These are phyloP conservation scores for Dalechampia spathulata DNA, from an alignment of 441 rosid genomes.

Conservation along the genomic window DNA sequence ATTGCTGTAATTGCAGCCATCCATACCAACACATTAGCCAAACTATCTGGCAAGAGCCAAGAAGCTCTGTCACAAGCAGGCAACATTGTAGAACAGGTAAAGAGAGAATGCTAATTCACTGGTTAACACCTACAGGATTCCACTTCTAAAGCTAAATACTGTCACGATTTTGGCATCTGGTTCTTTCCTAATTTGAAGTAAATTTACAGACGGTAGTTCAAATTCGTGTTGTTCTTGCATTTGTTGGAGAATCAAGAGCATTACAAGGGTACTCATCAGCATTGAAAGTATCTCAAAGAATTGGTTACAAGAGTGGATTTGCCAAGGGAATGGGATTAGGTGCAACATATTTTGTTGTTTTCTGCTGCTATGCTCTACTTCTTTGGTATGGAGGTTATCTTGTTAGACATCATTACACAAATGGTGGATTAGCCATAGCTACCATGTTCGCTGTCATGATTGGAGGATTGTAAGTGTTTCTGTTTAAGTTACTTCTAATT, in stretches of 20 bases:
- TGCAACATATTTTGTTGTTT: slow-evolving; percentile 93
- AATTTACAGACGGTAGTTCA: slow-evolving; percentile 82
- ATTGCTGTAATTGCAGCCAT: slow-evolving; percentile 94
- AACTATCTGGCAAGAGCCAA: slow-evolving; percentile 76
- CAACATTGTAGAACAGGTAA: slow-evolving; percentile 92
- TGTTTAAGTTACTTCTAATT: not conserved
- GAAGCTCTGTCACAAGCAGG: slow-evolving; percentile 93
- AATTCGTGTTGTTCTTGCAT: slow-evolving; percentile 85
- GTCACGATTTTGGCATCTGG: slow-evolving; percentile 16
- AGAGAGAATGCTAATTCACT: not conserved
- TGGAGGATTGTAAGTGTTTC: slow-evolving; percentile 87
- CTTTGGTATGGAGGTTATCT: slow-evolving; percentile 99
- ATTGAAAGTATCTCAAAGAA: slow-evolving; percentile 60
- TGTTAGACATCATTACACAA: slow-evolving; percentile 87
- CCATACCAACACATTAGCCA: slow-evolving; percentile 71
- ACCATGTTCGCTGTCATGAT: slow-evolving; percentile 99
- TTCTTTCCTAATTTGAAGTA: slow-evolving; percentile 17
- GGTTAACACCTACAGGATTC: not conserved
- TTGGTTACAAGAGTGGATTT: slow-evolving; percentile 84
- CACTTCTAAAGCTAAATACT: not conserved
- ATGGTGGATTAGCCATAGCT: slow-evolving; percentile 96
- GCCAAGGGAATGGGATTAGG: slow-evolving; percentile 99
- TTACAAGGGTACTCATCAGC: slow-evolving; percentile 81
- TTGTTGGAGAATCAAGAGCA: slow-evolving; percentile 94
- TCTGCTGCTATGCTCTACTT: slow-evolving; percentile 90